A percentile compares a stretch with the other conserved stretches of the same genome.
These are phyloP conservation scores for Musa itinerans DNA, from an alignment of 176 grass and related monocot genomes.

Conservation along the genomic window DNA sequence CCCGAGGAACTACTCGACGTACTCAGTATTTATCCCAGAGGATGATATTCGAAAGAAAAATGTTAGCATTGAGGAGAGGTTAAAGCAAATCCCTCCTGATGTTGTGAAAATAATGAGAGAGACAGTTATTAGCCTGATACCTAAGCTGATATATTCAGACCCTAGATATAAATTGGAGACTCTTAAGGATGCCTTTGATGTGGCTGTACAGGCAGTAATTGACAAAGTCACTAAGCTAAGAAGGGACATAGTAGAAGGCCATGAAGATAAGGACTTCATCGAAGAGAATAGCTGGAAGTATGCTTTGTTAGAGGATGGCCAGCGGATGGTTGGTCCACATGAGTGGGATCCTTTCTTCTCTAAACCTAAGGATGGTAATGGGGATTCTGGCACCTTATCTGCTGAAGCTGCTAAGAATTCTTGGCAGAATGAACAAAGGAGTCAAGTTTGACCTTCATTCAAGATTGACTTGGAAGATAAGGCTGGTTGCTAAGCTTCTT, in stretches of 20 bases:
- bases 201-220: constrained; percentile 45
- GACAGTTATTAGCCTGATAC: constrained; percentile 41
- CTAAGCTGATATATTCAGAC: constrained; percentile 43
- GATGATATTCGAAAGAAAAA: constrained; percentile 38
- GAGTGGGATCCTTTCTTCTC: constrained; percentile 49
- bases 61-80: constrained; percentile 44
- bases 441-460: background rate
- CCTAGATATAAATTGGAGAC: constrained; percentile 39
- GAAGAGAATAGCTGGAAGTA: constrained; percentile 57
- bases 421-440: constrained; percentile 13
- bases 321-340: constrained; percentile 34
- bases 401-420: constrained; percentile 18
- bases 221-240: constrained; percentile 36
- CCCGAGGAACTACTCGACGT: constrained; percentile 37
- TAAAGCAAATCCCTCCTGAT: constrained; percentile 25
- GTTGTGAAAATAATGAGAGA: constrained; percentile 42
- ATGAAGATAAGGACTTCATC: constrained; percentile 23
- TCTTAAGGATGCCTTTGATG: constrained; percentile 63
- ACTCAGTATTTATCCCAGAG: constrained; percentile 70
- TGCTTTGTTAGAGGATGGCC: constrained; percentile 32
- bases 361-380: constrained; percentile 7
- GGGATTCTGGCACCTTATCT: constrained; percentile 3
- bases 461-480: too few relatives aligned
- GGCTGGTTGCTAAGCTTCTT: constrained; percentile 12
- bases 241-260: constrained; percentile 20